Conservation (phyloP, 176 grass and related monocot species). For the Canna indica region DNA sequence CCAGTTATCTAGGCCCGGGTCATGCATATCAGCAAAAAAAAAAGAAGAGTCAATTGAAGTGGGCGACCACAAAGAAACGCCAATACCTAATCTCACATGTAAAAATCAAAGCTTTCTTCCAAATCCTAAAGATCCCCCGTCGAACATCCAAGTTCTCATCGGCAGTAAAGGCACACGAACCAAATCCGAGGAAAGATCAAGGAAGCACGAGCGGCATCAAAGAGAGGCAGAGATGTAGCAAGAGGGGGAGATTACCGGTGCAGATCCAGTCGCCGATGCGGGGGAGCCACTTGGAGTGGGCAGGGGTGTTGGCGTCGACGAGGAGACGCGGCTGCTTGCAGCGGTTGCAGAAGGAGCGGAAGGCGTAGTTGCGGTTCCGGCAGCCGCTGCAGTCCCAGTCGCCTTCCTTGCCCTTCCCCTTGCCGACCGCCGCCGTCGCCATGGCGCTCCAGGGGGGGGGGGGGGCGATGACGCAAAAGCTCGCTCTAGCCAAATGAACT, state of each 20-base stretch:
- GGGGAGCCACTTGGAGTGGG: conserved; percentile 91
- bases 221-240: background rate
- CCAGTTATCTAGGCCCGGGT: background rate
- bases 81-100: background rate
- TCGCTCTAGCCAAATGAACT: too few relatives aligned
- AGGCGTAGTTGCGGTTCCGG: conserved; percentile 94
- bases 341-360: conserved; percentile 94
- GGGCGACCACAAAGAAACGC: background rate
- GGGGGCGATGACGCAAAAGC: too few relatives aligned
- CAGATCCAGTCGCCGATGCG: conserved; percentile 98
- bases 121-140: background rate
- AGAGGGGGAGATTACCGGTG: conserved; percentile 34
- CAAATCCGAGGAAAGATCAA: background rate
- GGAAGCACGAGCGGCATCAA: background rate
- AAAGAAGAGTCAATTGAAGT: background rate
- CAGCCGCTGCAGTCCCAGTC: conserved; percentile 83
- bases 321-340: conserved; percentile 93
- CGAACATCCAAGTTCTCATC: background rate
- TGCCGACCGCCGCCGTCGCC: background rate
- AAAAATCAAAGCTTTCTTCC: background rate
- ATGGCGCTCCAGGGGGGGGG: too few relatives aligned
- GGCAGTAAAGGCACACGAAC: background rate
- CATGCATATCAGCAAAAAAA: background rate
- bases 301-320: conserved; percentile 71
- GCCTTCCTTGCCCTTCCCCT: conserved; percentile 61